Evolutionary conservation across 164 flowering plant species (phyloP), one percentile per base, ranked within the genome.

Genomic region (Annona squamosa): DNA sequence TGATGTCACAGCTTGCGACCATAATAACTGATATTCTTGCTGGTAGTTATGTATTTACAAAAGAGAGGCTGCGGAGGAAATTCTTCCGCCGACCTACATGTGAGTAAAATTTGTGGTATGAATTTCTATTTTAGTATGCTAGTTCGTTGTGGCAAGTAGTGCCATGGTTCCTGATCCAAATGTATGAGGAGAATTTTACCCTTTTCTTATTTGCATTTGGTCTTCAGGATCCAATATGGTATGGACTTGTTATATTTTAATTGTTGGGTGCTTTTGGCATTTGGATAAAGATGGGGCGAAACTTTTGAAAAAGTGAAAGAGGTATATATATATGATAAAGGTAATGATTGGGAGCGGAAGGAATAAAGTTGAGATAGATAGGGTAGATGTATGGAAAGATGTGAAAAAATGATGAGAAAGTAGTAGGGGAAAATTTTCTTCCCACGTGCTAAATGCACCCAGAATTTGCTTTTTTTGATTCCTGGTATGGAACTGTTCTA

Each of bases 1-100:
- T 96, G 83, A 93, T 96, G 98, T 93, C 99, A 41, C 99, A 96
- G 77, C 95, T 96, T 81, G 99, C 99, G 43, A 92, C 99, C 41
- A 87, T 93, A 61, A 89, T 93, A 79, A 96, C 99, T 18, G 97
- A 96, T 80, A 89, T 96, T 72, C 95, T 96, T 71, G 99, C 97
- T 74, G 98, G 99, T 19, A 88, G 89, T 73, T 93, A 90, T 74
- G 88, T 89, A 70, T 87, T 89, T 76, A 84, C 83, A 42, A 92
- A 81, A 81, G 97, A 87, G 77, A 84, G 87, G 82, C 82, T 77
- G 43, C 79, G 88, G 78, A 88, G 94, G 79, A 96, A 87, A 79
- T 96, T 96, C 77, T 96, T 96, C 71, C 86, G 91, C 46, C 82
- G 83, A 18, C 90, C 81, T 75, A 82, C 89, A 81, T 81, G 99